These are phyloP conservation scores for Intubia oerlemansii DNA, from an alignment of 2,329 filamentous ascomycete genomes.

Conservation along the genomic window DNA sequence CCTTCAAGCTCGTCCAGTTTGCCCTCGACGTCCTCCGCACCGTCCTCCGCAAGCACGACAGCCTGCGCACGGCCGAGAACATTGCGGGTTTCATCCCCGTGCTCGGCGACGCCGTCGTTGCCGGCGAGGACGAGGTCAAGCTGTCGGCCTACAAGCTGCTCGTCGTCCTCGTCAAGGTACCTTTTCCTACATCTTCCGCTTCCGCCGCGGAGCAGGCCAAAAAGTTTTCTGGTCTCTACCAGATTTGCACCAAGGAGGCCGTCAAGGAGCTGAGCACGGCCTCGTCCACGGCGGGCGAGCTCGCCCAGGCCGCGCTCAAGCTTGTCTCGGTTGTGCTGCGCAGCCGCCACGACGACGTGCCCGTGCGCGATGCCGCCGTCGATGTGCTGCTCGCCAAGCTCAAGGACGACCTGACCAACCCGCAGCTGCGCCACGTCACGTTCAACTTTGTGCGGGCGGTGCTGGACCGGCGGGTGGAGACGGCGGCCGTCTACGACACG, in stretches of 20 bases:
- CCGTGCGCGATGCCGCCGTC: constrained; percentile 60
- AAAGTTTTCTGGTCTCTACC: constrained; percentile 35
- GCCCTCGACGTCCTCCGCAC: constrained; percentile 70
- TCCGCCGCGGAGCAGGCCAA: constrained; percentile 23
- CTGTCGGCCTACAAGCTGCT: constrained; percentile 73
- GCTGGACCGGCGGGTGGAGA: constrained; percentile 65
- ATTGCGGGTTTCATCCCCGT: constrained; percentile 73
- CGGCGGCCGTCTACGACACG: constrained; percentile 74
- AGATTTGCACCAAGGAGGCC: constrained; percentile 69
- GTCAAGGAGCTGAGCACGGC: constrained; percentile 60
- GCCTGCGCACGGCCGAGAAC: constrained; percentile 58
- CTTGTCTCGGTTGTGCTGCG: constrained; percentile 68
- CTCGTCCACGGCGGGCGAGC: constrained; percentile 58
- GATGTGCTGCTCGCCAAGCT: constrained; percentile 66
- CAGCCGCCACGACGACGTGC: constrained; percentile 54
- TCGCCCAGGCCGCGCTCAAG: constrained; percentile 75
- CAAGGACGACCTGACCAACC: constrained; percentile 77
- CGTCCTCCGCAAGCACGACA: constrained; percentile 69
- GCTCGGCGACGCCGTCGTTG: constrained; percentile 67
- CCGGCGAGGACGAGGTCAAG: constrained; percentile 80
- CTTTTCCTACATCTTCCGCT: constrained; percentile 28
- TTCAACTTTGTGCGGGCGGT: constrained; percentile 88
- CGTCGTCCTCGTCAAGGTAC: constrained; percentile 65
- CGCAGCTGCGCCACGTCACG: constrained; percentile 74
- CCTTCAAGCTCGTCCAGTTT: constrained; percentile 75